Conservation (phyloP, 805 yeast species). For the Wickerhamiella siamensis region DNA sequence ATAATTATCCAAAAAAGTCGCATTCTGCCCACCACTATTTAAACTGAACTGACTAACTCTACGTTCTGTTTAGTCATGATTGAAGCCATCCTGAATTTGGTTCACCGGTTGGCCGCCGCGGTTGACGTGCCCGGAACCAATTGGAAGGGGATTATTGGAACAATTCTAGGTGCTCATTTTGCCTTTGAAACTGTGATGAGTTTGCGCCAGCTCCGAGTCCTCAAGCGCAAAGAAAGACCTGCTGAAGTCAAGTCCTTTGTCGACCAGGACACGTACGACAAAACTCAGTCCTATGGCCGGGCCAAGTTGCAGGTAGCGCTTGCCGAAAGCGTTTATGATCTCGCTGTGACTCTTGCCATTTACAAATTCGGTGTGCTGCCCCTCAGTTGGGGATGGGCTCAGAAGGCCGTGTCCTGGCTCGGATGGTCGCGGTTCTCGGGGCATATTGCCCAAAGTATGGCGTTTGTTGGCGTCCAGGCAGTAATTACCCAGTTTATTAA, state of each 20-base stretch:
- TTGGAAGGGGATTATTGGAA: slow-evolving; percentile 67
- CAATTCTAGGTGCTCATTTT: slow-evolving; percentile 62
- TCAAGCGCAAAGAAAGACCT: slow-evolving; percentile 27
- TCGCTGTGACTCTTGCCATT: slow-evolving; percentile 42
- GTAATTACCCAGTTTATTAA: slow-evolving; percentile 37
- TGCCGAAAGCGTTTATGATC: slow-evolving; percentile 35
- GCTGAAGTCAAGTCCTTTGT: slow-evolving; percentile 61
- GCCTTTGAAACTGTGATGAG: slow-evolving; percentile 60
- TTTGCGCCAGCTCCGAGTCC: slow-evolving; percentile 50
- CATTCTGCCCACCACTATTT: too few relatives aligned
- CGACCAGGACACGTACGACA: slow-evolving; percentile 56
- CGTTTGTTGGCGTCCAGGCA: slow-evolving; percentile 41
- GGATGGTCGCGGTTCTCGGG: slow-evolving; percentile 32
- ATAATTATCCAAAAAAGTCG: too few relatives aligned
- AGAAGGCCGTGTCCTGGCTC: slow-evolving; percentile 7
- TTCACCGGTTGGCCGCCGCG: slow-evolving; percentile 25
- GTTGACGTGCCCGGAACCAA: slow-evolving; percentile 56
- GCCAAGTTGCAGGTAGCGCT: slow-evolving; percentile 65
- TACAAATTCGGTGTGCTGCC: slow-evolving; percentile 54
- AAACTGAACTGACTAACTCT: too few relatives aligned
- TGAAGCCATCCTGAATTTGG: not conserved
- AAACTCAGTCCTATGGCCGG: slow-evolving; percentile 64
- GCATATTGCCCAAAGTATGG: slow-evolving; percentile 55
- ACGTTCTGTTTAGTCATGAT: not conserved
- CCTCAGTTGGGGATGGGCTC: slow-evolving; percentile 38